phyloP scores from a whole-genome alignment of 352 stramenopile species.

The Pythium biforme region DNA sequence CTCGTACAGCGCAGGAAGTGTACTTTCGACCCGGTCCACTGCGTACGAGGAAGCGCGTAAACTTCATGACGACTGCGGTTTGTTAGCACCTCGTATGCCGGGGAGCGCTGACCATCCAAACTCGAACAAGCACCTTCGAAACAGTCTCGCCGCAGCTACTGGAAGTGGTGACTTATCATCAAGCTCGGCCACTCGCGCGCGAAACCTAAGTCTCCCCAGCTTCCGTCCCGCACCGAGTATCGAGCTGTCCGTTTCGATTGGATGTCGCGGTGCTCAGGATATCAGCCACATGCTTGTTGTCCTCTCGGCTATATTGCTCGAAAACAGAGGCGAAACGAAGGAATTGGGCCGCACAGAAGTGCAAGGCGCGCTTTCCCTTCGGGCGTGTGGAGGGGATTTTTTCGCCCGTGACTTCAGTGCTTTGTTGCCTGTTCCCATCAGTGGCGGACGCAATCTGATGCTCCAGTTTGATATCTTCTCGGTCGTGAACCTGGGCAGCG shows the following conservation, averaged over 20 bases:
- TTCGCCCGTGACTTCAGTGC: slow-evolving; percentile 79
- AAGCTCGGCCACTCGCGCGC: slow-evolving; percentile 39
- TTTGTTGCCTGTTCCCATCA: slow-evolving; percentile 64
- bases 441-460: slow-evolving; percentile 43
- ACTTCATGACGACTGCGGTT: slow-evolving; percentile 23
- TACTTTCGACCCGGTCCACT: slow-evolving; percentile 45
- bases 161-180: background rate
- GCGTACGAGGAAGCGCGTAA: slow-evolving; percentile 27
- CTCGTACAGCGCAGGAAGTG: slow-evolving; percentile 67
- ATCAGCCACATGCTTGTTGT: slow-evolving; percentile 75
- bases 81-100: slow-evolving; percentile 3
- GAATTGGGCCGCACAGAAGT: slow-evolving; percentile 82
- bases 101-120: slow-evolving; percentile 1
- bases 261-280: slow-evolving; percentile 66
- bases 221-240: slow-evolving; percentile 65
- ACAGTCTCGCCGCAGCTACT: slow-evolving; percentile 3
- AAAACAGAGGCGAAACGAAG: slow-evolving; percentile 33
- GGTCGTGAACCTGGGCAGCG: slow-evolving; percentile 53
- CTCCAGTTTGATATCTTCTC: slow-evolving; percentile 84
- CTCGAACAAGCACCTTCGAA: slow-evolving; percentile 21
- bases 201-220: slow-evolving; percentile 61
- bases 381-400: slow-evolving; percentile 68
- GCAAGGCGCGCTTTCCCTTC: slow-evolving; percentile 61
- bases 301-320: slow-evolving; percentile 52
- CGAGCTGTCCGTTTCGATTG: slow-evolving; percentile 75